Evolutionary conservation across 2,329 filamentous ascomycete genomes (phyloP), one percentile per base, ranked within the genome.

Genomic region (Botrytis byssoidea): DNA sequence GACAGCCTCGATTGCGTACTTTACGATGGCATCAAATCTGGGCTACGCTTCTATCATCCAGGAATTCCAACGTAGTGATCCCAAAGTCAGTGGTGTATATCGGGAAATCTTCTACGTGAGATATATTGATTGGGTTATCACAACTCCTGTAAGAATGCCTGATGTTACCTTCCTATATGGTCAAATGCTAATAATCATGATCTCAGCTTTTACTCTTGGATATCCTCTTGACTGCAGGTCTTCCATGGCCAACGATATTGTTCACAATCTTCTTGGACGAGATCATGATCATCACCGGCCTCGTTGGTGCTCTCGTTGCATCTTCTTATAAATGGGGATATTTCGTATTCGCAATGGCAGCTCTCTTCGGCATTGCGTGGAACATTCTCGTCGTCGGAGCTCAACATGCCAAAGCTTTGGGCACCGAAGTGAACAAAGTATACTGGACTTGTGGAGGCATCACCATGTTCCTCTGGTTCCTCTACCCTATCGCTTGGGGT

Each of bases 311-410:
- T 4, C 85, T 92, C 1, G 88, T 91, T 5, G 80, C 81, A 25
- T 88, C 86, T 14, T 83, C 82, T 3, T 93, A 92, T 84, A 93
- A 92, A 79, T 92, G 88, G 89, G 89, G 89, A 1, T 93, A 90
- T 82, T 91, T 86, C 80, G 82, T 83, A 16, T 90, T 91, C 73
- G 87, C 86, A 72, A 84, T 82, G 78, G 80, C 83, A 4, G 84
- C 86, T 42, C 86, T 92, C 74, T 82, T 88, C 76, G 90, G 88
- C 80, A 86, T 93, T 69, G 80, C 86, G 57, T 93, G 88, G 80
- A 82, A 89, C 73, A 85, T 93, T 4, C 83, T 85, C 72, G 85
- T 85, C 81, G 86, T 89, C 67, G 88, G 85, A 0, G 87, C 87
- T 67, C 82, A 83, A 3, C 86, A 92, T 77, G 88, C 91, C 25